Percentiles rank a stretch among this genome's conserved stretches.
Evolutionary conservation across 257 asterid species (phyloP).

Genomic region (Capsicum chinense): DNA sequence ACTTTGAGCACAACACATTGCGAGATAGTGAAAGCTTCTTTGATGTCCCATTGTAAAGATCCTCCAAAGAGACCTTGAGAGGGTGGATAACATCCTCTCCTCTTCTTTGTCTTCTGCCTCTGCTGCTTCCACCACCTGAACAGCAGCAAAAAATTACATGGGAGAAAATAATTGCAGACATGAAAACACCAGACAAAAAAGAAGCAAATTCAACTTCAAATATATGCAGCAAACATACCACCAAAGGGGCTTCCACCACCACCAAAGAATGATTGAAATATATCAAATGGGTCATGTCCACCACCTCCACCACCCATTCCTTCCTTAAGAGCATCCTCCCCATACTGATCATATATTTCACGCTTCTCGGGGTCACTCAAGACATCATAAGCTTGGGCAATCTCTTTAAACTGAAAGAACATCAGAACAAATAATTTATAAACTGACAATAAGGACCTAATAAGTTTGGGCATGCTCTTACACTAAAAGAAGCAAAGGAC

Average conservation of each 20-base stretch:
- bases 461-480: too few species aligned
- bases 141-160: not conserved
- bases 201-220: not conserved
- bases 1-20: conserved; percentile 73
- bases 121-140: conserved; percentile 84
- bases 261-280: conserved; percentile 76
- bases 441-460: not conserved
- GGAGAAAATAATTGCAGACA: not conserved
- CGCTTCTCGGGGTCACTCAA: conserved; percentile 85
- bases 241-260: conserved; percentile 86
- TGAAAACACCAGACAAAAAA: not conserved
- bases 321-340: conserved; percentile 93
- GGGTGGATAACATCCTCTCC: conserved; percentile 96
- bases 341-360: conserved; percentile 85
- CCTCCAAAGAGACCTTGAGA: conserved; percentile 88
- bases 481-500: not conserved
- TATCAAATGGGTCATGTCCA: conserved; percentile 78
- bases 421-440: not conserved
- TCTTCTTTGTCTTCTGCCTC: conserved; percentile 90
- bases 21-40: conserved; percentile 91
- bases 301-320: conserved; percentile 90
- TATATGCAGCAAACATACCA: conserved; percentile 47
- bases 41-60: conserved; percentile 81
- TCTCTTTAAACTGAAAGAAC: conserved; percentile 70
- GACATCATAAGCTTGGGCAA: conserved; percentile 87